phyloP scores from a whole-genome alignment of 2,329 filamentous ascomycete species.

The Talaromyces sp. region DNA sequence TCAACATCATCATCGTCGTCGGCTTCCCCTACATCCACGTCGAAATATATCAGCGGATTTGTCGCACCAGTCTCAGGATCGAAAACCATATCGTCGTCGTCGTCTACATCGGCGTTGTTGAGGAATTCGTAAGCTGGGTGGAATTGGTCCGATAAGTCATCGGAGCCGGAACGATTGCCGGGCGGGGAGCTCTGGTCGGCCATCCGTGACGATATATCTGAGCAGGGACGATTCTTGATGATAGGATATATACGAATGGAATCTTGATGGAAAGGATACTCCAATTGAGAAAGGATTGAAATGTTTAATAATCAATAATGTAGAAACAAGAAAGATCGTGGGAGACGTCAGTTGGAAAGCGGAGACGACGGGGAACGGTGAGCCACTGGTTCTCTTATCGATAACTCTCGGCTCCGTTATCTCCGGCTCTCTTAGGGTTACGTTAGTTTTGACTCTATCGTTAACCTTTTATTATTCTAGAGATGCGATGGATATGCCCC shows the following conservation, averaged over 20 bases:
- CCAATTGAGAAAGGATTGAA: not conserved
- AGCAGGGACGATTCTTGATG: not conserved
- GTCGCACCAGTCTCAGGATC: slow-evolving; percentile 44
- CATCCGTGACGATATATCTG: slow-evolving; percentile 27
- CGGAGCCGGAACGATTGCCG: slow-evolving; percentile 26
- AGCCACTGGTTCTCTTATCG: slow-evolving; percentile 26
- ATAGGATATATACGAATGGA: too few relatives aligned
- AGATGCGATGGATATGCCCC: too few relatives aligned
- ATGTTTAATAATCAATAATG: not conserved
- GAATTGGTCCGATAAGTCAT: slow-evolving; percentile 32
- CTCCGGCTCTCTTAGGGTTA: slow-evolving; percentile 18
- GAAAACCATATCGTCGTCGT: slow-evolving; percentile 53
- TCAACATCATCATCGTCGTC: slow-evolving; percentile 33
- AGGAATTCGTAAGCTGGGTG: slow-evolving; percentile 41
- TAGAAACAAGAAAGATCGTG: not conserved
- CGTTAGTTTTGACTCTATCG: not conserved
- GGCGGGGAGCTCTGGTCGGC: slow-evolving; percentile 29
- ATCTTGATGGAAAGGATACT: not conserved
- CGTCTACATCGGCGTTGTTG: slow-evolving; percentile 27
- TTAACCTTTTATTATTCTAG: too few relatives aligned
- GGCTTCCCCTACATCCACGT: slow-evolving; percentile 39
- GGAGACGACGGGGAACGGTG: slow-evolving; percentile 8
- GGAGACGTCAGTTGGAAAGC: slow-evolving; percentile 1
- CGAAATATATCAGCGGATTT: slow-evolving; percentile 36
- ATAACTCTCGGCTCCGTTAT: slow-evolving; percentile 23